Evolutionary conservation across 495 filamentous ascomycete species (phyloP), one percentile per base, ranked within the genome.

Genomic region (Daldinia childiae): DNA sequence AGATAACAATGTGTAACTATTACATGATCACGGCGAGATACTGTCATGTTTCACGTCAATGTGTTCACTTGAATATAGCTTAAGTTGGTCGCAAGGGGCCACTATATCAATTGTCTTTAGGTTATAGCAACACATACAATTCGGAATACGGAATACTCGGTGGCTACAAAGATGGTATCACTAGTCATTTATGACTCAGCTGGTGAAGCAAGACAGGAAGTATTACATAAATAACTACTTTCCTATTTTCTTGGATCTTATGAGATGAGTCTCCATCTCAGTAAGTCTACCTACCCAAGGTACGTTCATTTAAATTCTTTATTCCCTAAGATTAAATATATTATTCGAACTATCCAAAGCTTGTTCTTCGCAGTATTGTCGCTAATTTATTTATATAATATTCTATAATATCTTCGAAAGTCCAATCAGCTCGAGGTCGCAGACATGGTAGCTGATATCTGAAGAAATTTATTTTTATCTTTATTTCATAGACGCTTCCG

Each of bases 141-240:
- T 24, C 43, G 43, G 19, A 36, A 24, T 30, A 34, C 32, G 32
- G 32, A 34, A 34, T 34, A 15, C 26, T 64, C 24, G 17, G 45
- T 27, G 36, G 34, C 50, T 50, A 48, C 58, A 21, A 34, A 61
- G 17, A 29, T 21, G 62, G 63, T 66, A 21, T 7, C 56, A 62
- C 48, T 15, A 14, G 50, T 27, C 21, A 15, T 41, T 17, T 8
- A 54, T 59, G 34, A 59, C 6, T 24, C 12, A 27, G 26, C 29
- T 2, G 4, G 26, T 4, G 51, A 54, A 54, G 51, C 51, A 54
- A 54, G 29, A 54, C 24, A 54, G 51, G 14, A n/a, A 54, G 50
- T 32, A 27, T 36, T 26, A 62, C 26, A 48, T 48, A 19, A 17
- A 17, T 45, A 45, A 19, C 3, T 24, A 48, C 19, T 12, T 24